phyloP scores from a whole-genome alignment of 2,329 filamentous ascomycete species.

The Alternaria atra region DNA sequence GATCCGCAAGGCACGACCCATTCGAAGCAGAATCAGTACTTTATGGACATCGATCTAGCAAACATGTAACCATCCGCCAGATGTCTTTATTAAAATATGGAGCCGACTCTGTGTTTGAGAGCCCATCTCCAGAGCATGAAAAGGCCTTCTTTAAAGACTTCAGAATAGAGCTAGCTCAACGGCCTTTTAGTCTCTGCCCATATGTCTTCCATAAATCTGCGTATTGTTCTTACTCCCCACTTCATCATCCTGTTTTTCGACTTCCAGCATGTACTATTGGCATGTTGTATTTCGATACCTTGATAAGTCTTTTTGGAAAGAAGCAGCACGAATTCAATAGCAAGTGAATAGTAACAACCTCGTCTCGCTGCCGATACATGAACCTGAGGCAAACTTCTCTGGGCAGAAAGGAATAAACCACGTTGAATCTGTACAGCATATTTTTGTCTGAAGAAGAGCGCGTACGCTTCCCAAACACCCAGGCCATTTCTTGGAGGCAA shows the following conservation, averaged over 20 bases:
- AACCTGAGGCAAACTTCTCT: background rate
- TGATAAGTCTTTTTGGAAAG: background rate
- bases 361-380: background rate
- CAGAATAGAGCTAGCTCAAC: background rate
- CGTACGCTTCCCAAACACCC: no score
- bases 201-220: background rate
- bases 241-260: background rate
- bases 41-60: background rate
- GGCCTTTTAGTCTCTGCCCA: background rate
- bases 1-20: background rate
- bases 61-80: background rate
- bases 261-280: background rate
- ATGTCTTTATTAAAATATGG: background rate
- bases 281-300: background rate
- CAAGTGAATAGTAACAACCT: background rate
- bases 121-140: background rate
- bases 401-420: no score
- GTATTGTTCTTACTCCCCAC: background rate
- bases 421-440: no score
- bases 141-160: background rate
- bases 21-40: background rate
- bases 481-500: no score
- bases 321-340: background rate
- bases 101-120: background rate
- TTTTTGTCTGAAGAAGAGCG: no score